Percentiles rank a stretch among this genome's conserved stretches.
phyloP scores from a whole-genome alignment of 225 moss, liverwort and hornwort genomes.

The Marchantia polymorpha region DNA sequence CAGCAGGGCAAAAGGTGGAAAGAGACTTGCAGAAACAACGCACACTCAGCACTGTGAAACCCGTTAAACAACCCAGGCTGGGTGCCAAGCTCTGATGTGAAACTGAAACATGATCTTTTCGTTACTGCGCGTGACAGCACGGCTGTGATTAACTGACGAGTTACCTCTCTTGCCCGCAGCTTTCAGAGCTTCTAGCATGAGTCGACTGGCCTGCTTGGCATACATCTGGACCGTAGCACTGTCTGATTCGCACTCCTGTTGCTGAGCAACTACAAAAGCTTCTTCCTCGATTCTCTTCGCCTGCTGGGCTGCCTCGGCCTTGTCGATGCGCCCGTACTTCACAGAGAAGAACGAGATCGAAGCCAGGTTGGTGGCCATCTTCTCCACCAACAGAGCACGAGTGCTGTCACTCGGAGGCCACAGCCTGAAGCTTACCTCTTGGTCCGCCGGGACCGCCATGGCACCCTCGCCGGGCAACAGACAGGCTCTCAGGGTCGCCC shows the following conservation, averaged over 20 bases:
- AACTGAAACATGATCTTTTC: conserved; percentile 23
- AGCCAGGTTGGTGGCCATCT: conserved; percentile 72
- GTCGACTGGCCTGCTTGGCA: conserved; percentile 80
- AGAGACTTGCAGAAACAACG: conserved; percentile 23
- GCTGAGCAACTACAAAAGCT: conserved; percentile 62
- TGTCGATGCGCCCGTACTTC: conserved; percentile 62
- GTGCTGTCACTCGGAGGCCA: conserved; percentile 90
- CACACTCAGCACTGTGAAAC: conserved; percentile 21
- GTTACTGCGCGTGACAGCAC: conserved; percentile 17
- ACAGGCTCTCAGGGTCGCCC: not conserved
- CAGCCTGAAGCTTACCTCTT: conserved; percentile 33
- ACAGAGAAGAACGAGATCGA: conserved; percentile 54
- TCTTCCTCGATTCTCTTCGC: conserved; percentile 80
- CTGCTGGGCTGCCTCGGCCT: conserved; percentile 57
- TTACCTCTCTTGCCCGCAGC: conserved; percentile 36
- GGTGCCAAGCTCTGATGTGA: conserved; percentile 19
- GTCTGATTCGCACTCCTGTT: conserved; percentile 46
- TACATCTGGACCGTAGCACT: conserved; percentile 68
- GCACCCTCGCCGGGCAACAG: not conserved
- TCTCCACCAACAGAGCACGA: conserved; percentile 75
- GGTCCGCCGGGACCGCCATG: conserved; percentile 23
- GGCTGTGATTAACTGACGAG: conserved; percentile 2
- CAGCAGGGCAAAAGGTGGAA: conserved; percentile 21
- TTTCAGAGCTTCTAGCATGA: conserved; percentile 58
- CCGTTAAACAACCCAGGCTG: conserved; percentile 8